Conservation (phyloP, 805 yeast genomes). For the Teunomyces aglyptinius region DNA sequence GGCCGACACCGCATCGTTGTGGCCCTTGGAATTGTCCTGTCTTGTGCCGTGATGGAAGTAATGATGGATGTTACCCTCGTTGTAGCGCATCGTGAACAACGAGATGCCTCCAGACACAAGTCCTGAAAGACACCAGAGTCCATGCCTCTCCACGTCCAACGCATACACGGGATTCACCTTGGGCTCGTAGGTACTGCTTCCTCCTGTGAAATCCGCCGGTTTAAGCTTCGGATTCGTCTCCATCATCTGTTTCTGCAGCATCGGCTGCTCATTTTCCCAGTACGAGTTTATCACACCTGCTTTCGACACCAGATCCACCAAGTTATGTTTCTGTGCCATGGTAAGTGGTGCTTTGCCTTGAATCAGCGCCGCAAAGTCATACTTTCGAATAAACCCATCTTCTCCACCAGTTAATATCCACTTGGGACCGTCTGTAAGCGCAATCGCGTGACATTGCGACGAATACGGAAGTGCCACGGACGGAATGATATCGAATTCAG, state of each 20-base stretch:
- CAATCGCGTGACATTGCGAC: slow-evolving; percentile 71
- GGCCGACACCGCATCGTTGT: slow-evolving; percentile 73
- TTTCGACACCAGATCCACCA: slow-evolving; percentile 80
- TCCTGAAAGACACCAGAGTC: slow-evolving; percentile 83
- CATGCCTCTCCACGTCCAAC: slow-evolving; percentile 77
- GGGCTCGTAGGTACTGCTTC: slow-evolving; percentile 51
- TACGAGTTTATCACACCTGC: slow-evolving; percentile 82
- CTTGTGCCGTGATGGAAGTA: slow-evolving; percentile 51
- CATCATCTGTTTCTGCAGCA: slow-evolving; percentile 40
- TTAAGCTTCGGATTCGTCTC: slow-evolving; percentile 40
- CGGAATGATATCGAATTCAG: slow-evolving; percentile 71
- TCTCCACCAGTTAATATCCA: slow-evolving; percentile 94
- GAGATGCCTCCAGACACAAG: slow-evolving; percentile 82
- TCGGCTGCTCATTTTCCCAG: slow-evolving; percentile 97
- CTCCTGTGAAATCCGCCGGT: slow-evolving; percentile 33
- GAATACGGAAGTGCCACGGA: slow-evolving; percentile 85
- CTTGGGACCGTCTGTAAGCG: slow-evolving; percentile 74
- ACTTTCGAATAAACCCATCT: slow-evolving; percentile 90
- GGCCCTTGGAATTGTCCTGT: slow-evolving; percentile 41
- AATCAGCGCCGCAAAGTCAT: slow-evolving; percentile 79
- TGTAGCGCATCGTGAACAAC: slow-evolving; percentile 75
- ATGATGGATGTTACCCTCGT: slow-evolving; percentile 79
- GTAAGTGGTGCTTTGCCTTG: slow-evolving; percentile 87
- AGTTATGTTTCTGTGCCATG: slow-evolving; percentile 84
- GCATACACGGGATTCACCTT: slow-evolving; percentile 82